Evolutionary conservation across 257 asterid species (phyloP).

Genomic region (Apocynum venetum): DNA sequence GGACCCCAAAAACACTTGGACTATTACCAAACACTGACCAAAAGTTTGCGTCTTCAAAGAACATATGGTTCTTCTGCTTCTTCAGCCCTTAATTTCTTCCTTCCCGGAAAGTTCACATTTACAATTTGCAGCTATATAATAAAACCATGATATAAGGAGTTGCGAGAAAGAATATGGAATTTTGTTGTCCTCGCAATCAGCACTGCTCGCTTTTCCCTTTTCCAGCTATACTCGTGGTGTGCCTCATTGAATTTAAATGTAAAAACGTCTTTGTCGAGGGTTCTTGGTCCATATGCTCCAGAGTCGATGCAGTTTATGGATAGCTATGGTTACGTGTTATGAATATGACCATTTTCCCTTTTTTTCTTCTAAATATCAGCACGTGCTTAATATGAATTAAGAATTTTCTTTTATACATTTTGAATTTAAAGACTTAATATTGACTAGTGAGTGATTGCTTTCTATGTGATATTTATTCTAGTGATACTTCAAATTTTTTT

Average conservation of each 20-base stretch:
- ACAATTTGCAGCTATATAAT: constrained; percentile 5
- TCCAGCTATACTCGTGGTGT: neutral
- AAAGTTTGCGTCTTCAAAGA: neutral
- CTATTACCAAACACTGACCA: neutral
- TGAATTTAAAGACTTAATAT: too few relatives aligned
- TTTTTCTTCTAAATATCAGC: too few relatives aligned
- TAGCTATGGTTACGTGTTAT: neutral
- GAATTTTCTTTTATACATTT: too few relatives aligned
- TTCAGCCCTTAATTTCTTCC: too few relatives aligned
- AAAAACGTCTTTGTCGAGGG: constrained; percentile 4
- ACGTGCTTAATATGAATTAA: too few relatives aligned
- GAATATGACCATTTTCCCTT: neutral
- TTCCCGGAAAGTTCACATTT: constrained; percentile 26
- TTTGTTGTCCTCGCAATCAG: neutral
- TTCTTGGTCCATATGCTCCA: constrained; percentile 11
- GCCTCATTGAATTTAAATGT: neutral
- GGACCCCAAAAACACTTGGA: constrained; percentile 6
- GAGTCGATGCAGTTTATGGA: neutral
- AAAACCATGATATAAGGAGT: neutral
- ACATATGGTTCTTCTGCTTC: neutral
- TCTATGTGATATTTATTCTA: too few relatives aligned
- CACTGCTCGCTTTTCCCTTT: neutral
- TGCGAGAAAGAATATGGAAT: neutral
- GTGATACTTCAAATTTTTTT: too few relatives aligned
- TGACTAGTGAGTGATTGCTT: too few relatives aligned